Conservation (phyloP, 139 green algal species). For the Raphidocelis subcapitata region DNA sequence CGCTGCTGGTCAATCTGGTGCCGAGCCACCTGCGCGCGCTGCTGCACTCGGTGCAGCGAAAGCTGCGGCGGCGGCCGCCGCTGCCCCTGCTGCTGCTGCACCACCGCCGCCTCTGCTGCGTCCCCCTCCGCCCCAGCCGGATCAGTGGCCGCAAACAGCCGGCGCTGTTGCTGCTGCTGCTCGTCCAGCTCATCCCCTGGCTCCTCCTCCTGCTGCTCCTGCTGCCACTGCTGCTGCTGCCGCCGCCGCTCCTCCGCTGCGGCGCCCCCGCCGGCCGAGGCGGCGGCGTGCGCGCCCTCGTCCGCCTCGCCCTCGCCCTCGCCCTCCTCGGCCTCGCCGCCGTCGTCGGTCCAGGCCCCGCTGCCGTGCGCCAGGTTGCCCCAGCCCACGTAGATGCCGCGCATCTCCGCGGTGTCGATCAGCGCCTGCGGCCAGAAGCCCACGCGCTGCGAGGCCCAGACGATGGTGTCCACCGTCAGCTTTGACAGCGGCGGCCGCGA, state of each 20-base stretch:
- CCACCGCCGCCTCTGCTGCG: too few species aligned
- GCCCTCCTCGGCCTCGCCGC: neutral
- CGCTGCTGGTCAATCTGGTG: too few species aligned
- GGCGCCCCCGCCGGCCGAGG: neutral
- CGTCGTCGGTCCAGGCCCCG: neutral
- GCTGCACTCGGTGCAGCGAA: too few species aligned
- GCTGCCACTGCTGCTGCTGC: neutral
- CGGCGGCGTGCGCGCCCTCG: neutral
- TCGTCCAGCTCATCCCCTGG: neutral
- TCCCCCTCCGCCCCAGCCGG: too few species aligned
- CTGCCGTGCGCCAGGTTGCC: neutral
- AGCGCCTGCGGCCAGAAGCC: conserved; percentile 31
- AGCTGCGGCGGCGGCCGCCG: too few species aligned
- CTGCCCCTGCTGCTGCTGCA: too few species aligned
- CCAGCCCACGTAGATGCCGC: conserved; percentile 6
- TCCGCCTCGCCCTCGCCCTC: neutral
- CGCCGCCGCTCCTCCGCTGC: neutral
- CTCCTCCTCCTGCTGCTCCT: conserved; percentile 3
- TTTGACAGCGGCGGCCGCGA: conserved; percentile 10
- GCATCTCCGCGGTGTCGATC: conserved; percentile 25
- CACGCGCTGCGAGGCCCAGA: conserved; percentile 4
- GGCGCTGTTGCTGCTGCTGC: neutral
- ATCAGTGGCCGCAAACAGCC: too few species aligned
- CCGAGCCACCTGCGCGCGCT: too few species aligned
- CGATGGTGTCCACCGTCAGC: conserved; percentile 22